A percentile compares a stretch with the other conserved stretches of the same genome.
Conservation (phyloP, 257 asterid species). For the Coffea canephora region DNA sequence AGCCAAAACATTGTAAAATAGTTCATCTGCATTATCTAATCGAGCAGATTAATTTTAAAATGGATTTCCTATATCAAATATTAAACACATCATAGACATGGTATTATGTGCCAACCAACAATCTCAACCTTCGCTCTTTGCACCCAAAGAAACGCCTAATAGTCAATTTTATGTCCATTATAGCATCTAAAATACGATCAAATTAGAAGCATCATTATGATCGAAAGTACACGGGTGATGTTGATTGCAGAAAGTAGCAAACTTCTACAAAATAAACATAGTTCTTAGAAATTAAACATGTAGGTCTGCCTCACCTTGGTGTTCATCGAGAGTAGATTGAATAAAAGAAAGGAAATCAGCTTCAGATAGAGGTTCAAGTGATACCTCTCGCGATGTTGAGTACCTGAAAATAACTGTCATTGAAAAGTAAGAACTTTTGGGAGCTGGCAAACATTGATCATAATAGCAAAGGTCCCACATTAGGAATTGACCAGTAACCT, state of each 20-base stretch:
- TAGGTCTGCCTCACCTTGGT: conserved; percentile 44
- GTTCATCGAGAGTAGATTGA: conserved; percentile 51
- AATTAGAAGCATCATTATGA: background rate
- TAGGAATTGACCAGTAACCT: conserved; percentile 5
- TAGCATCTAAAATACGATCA: no score
- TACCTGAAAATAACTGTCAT: conserved; percentile 76
- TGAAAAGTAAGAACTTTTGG: conserved; percentile 40
- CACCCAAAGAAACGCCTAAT: no score
- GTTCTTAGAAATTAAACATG: background rate
- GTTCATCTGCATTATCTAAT: no score
- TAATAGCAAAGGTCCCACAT: conserved; percentile 22
- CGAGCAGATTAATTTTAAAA: no score
- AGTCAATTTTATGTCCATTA: no score
- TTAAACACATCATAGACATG: no score
- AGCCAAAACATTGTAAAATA: no score
- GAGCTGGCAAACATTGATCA: background rate
- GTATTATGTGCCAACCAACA: background rate
- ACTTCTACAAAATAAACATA: background rate
- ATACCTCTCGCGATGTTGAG: conserved; percentile 44
- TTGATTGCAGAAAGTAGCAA: background rate
- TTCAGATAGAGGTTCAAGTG: conserved; percentile 23
- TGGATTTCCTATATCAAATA: no score
- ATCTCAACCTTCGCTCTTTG: no score
- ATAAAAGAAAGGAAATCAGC: conserved; percentile 50
- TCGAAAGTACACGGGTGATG: background rate